phyloP scores from a whole-genome alignment of 129 eudicot species.

The Helianthus annuus region DNA sequence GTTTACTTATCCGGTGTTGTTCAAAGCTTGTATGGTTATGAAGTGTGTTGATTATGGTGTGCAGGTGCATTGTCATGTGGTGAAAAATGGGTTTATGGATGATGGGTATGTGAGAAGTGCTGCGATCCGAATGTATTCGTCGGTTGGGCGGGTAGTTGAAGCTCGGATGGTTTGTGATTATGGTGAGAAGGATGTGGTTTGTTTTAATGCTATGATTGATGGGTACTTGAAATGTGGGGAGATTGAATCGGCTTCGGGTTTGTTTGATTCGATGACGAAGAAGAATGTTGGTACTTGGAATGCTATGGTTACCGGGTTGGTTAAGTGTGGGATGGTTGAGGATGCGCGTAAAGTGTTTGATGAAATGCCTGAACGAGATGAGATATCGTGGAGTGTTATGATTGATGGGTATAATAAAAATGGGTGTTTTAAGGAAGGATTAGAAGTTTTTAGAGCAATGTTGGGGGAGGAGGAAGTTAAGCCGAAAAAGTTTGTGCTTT shows the following conservation, averaged over 20 bases:
- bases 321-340: slow-evolving; percentile 43
- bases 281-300: slow-evolving; percentile 64
- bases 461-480: slow-evolving; percentile 39
- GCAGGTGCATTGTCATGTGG: slow-evolving; percentile 51
- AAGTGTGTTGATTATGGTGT: slow-evolving; percentile 35
- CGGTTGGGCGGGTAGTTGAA: slow-evolving; percentile 39
- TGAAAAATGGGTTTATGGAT: slow-evolving; percentile 50
- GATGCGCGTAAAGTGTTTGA: slow-evolving; percentile 45
- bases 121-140: slow-evolving; percentile 61
- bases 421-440: slow-evolving; percentile 43
- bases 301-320: slow-evolving; percentile 51
- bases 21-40: slow-evolving; percentile 45
- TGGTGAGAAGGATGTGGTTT: slow-evolving; percentile 49
- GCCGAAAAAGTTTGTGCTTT: slow-evolving; percentile 49
- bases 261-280: slow-evolving; percentile 29
- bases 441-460: slow-evolving; percentile 53
- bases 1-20: slow-evolving; percentile 53
- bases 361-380: slow-evolving; percentile 54
- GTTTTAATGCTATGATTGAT: slow-evolving; percentile 71
- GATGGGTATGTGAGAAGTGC: slow-evolving; percentile 59
- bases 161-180: slow-evolving; percentile 46
- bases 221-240: slow-evolving; percentile 54
- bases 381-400: slow-evolving; percentile 69
- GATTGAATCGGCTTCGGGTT: slow-evolving; percentile 39
- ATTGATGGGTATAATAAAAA: slow-evolving; percentile 61